These are phyloP conservation scores for Ustilago esculenta DNA, from an alignment of 1,284 basidiomycete species.

Conservation along the genomic window DNA sequence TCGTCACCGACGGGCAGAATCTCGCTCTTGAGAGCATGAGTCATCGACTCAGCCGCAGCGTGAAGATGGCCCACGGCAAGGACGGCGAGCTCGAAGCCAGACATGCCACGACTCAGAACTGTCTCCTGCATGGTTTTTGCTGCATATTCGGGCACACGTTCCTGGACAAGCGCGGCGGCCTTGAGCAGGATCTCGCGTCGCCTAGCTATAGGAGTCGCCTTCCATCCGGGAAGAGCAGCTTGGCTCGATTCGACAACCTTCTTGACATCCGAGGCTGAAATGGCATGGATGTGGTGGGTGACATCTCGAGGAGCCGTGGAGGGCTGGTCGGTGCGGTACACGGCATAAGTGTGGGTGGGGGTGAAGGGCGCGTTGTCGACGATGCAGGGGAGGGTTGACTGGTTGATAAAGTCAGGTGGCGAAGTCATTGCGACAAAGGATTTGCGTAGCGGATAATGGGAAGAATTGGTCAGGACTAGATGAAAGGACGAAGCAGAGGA, in stretches of 20 bases:
- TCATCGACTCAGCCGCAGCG: conserved; percentile 27
- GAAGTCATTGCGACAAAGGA: conserved; percentile 3
- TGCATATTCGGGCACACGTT: conserved; percentile 40
- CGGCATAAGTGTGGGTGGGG: conserved; percentile 48
- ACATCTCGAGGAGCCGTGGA: conserved; percentile 20
- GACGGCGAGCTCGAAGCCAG: conserved; percentile 46
- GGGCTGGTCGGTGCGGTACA: conserved; percentile 47
- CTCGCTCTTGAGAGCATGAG: conserved; percentile 37
- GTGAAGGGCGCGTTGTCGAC: conserved; percentile 55
- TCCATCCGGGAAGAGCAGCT: conserved; percentile 41
- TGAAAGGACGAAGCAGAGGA: conserved; percentile 63
- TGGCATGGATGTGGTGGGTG: conserved; percentile 26
- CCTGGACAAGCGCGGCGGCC: conserved; percentile 23
- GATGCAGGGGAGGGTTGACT: conserved; percentile 52
- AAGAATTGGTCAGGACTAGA: too few species aligned
- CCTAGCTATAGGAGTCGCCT: conserved; percentile 32
- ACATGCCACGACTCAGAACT: conserved; percentile 38
- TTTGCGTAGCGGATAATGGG: too few species aligned
- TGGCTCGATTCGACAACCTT: conserved; percentile 18
- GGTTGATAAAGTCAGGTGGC: conserved; percentile 23
- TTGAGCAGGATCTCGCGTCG: conserved; percentile 48
- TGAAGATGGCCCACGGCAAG: conserved; percentile 28
- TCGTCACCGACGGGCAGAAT: conserved; percentile 28
- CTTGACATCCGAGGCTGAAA: conserved; percentile 17
- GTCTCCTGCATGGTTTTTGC: conserved; percentile 43